These are phyloP conservation scores for Xylaria acuta DNA, from an alignment of 495 filamentous ascomycete genomes.

Conservation along the genomic window DNA sequence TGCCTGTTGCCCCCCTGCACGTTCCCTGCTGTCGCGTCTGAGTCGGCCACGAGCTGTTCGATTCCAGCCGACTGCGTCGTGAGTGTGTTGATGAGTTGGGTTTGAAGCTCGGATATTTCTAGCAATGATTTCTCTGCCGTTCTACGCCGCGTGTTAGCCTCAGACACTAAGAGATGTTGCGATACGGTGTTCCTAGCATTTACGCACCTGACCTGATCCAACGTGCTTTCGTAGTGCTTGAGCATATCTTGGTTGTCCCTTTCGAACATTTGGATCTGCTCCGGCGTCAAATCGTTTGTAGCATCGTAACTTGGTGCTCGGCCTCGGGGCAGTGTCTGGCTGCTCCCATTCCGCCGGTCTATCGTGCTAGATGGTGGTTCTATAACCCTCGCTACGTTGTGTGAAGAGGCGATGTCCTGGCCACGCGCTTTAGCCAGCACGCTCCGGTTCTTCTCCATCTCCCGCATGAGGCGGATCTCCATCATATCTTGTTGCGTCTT, in stretches of 20 bases:
- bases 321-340: constrained; percentile 28
- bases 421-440: constrained; percentile 72
- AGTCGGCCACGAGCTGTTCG: constrained; percentile 85
- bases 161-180: not conserved
- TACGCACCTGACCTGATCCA: constrained; percentile 89
- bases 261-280: constrained; percentile 91
- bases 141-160: constrained; percentile 58
- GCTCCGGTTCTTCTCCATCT: constrained; percentile 88
- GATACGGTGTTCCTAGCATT: not conserved
- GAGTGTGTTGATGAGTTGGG: constrained; percentile 83
- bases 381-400: constrained; percentile 29
- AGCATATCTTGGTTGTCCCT: constrained; percentile 93
- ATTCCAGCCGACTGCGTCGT: constrained; percentile 85
- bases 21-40: constrained; percentile 79
- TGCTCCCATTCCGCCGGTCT: constrained; percentile 31
- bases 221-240: constrained; percentile 85
- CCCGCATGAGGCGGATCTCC: constrained; percentile 80
- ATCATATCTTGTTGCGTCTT: constrained; percentile 87
- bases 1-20: constrained; percentile 89
- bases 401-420: constrained; percentile 29
- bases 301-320: constrained; percentile 38
- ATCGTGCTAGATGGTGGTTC: constrained; percentile 28
- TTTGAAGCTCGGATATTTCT: constrained; percentile 92
- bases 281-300: constrained; percentile 70
- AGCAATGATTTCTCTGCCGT: constrained; percentile 88